Evolutionary conservation across 345 rosid genomes (phyloP), one percentile per base, ranked within the genome.

Genomic region (Clausena lansium): DNA sequence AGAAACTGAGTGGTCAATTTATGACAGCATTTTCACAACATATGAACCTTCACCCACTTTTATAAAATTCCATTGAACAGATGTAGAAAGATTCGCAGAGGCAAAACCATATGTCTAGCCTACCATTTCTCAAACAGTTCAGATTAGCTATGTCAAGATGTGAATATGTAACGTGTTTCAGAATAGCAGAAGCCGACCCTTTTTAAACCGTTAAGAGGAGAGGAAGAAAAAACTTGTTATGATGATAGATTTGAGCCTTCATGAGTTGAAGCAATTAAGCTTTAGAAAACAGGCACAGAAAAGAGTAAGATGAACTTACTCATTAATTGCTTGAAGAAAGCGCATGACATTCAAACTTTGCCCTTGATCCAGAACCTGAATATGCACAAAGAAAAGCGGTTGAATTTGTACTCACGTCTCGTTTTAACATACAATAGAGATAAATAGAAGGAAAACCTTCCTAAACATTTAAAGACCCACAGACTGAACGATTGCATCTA

Each of bases 331-430:
- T 74, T 90, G 83, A 81, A 90, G 89, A 81, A 90, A 90, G 47
- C 86, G 91, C 87, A 85, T 82, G 15, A 88, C 92, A 45, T 90
- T 90, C 75, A 73, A 71, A 57, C 94, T 82, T 65, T 90, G 92
- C 81, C 94, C 87, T 82, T 88, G 91, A 76, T 88, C 92, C 55
- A 90, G 87, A 33, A 88, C 76, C 94, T 90, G 86, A 70, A 67
- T 39, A 67, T 24, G 60, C 67, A 81, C 6, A 66, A 65, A 36
- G 50, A 5, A 63, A 30, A 70, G 59, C 67, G 62, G 19, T 67
- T 73, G 60, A 77, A 55, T 60, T 52, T 35, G 33, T 36, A 6
- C 5, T 28, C 67, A 61, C 25, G n/a, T 59, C 8, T 73, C 13
- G 6, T 41, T 36, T n/a, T 33, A 20, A 62, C 45, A 38, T 78